phyloP scores from a whole-genome alignment of 257 asterid genomes.

The Primulina eburnea region DNA sequence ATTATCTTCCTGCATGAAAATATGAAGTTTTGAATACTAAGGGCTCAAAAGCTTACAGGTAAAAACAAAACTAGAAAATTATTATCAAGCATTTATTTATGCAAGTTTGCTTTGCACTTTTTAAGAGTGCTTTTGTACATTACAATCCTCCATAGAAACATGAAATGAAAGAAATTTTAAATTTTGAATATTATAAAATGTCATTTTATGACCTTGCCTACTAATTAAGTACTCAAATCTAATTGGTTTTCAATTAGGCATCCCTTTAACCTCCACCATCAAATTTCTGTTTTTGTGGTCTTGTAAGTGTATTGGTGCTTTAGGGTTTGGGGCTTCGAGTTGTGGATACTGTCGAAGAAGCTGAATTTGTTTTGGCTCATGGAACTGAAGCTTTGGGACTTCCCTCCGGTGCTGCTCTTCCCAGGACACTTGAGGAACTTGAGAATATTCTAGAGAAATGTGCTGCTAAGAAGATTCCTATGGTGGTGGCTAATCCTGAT shows the following conservation, averaged over 20 bases:
- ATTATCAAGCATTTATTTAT: background rate
- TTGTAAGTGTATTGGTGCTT: slow-evolving; percentile 25
- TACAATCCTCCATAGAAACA: background rate
- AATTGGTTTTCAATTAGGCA: slow-evolving; percentile 5
- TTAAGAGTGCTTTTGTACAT: background rate
- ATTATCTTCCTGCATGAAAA: slow-evolving; percentile 10
- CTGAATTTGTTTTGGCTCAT: slow-evolving; percentile 85
- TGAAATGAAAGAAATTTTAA: background rate
- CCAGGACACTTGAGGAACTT: slow-evolving; percentile 69
- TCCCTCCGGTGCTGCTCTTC: slow-evolving; percentile 67
- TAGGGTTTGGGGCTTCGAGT: slow-evolving; percentile 87
- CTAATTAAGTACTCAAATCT: background rate
- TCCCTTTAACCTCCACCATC: background rate
- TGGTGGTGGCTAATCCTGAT: slow-evolving; percentile 99
- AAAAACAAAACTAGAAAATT: background rate
- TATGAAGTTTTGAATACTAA: background rate
- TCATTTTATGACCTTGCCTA: background rate
- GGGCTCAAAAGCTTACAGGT: background rate
- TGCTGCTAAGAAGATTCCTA: slow-evolving; percentile 73
- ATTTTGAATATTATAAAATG: background rate
- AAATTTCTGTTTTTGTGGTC: slow-evolving; percentile 2
- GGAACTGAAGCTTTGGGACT: slow-evolving; percentile 97
- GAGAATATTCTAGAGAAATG: slow-evolving; percentile 70
- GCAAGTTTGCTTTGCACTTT: background rate
- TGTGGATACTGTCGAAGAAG: slow-evolving; percentile 68